Conservation (phyloP, 352 stramenopile species). For the Globisporangium barbulae region DNA sequence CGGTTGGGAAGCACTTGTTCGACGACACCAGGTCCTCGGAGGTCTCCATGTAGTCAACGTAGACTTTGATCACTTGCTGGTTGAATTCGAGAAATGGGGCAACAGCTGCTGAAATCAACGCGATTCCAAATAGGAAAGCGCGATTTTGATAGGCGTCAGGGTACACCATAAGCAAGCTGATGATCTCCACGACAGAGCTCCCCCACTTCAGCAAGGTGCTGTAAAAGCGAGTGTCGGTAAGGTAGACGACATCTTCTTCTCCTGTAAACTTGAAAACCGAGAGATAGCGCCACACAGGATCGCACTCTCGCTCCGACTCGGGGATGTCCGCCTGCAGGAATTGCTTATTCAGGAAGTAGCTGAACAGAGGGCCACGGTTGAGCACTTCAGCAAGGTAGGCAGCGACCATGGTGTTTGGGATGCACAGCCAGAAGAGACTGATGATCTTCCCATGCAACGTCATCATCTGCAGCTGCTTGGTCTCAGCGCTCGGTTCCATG, state of each 20-base stretch:
- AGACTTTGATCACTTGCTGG: conserved; percentile 47
- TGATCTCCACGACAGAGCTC: conserved; percentile 45
- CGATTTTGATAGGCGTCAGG: conserved; percentile 11
- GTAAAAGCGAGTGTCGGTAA: conserved; percentile 47
- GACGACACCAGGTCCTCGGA: conserved; percentile 28
- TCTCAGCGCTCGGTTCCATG: conserved; percentile 52
- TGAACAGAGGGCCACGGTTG: conserved; percentile 51
- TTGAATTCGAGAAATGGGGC: conserved; percentile 50
- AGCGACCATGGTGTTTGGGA: conserved; percentile 42
- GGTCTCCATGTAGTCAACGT: conserved; percentile 46
- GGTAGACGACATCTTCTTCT: conserved; percentile 49
- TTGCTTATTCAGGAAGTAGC: conserved; percentile 59
- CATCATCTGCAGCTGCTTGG: conserved; percentile 76
- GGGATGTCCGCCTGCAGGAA: conserved; percentile 59
- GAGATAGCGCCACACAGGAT: conserved; percentile 48
- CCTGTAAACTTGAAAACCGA: conserved; percentile 25
- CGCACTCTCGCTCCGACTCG: conserved; percentile 47
- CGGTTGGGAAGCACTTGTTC: conserved; percentile 21
- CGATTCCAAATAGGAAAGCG: conserved; percentile 25
- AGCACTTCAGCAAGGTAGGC: conserved; percentile 53
- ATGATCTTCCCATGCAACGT: conserved; percentile 59
- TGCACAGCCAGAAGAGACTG: conserved; percentile 58
- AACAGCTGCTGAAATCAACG: conserved; percentile 36
- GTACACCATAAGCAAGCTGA: conserved; percentile 39
- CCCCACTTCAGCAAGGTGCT: conserved; percentile 49